phyloP scores from a whole-genome alignment of 139 green algal species.

The Chlorella sp. region DNA sequence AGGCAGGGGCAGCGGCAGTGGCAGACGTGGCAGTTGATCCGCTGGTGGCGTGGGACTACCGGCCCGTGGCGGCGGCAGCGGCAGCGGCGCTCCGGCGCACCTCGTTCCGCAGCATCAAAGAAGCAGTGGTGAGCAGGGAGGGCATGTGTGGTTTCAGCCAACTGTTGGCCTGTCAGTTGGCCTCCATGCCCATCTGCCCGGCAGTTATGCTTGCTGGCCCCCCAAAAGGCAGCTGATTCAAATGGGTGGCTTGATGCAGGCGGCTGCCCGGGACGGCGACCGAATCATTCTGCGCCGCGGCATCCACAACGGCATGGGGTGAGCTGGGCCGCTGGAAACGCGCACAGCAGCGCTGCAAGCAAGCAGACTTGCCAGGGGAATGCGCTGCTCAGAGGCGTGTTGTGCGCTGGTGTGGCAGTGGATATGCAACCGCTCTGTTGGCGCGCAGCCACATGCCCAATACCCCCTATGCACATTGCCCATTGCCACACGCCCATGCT shows the following conservation, averaged over 20 bases:
- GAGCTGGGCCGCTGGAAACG: background rate
- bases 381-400: too few relatives aligned
- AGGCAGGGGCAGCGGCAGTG: background rate
- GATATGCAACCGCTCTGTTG: too few relatives aligned
- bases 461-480: too few relatives aligned
- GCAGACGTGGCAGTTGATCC: background rate
- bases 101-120: slow-evolving; percentile 64
- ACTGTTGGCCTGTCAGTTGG: too few relatives aligned
- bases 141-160: too few relatives aligned
- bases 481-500: background rate
- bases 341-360: background rate
- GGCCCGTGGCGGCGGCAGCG: background rate
- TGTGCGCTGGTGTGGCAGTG: too few relatives aligned
- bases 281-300: slow-evolving; percentile 64
- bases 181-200: too few relatives aligned
- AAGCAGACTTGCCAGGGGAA: too few relatives aligned
- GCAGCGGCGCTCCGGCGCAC: slow-evolving; percentile 24
- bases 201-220: too few relatives aligned
- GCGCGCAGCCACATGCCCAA: too few relatives aligned
- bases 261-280: slow-evolving; percentile 68
- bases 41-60: slow-evolving; percentile 36
- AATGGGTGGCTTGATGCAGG: too few relatives aligned
- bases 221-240: too few relatives aligned
- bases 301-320: slow-evolving; percentile 71
- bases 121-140: slow-evolving; percentile 41